A percentile compares a stretch with the other conserved stretches of the same genome.
phyloP scores from a whole-genome alignment of 257 asterid genomes.

The Penstemon eatonii region DNA sequence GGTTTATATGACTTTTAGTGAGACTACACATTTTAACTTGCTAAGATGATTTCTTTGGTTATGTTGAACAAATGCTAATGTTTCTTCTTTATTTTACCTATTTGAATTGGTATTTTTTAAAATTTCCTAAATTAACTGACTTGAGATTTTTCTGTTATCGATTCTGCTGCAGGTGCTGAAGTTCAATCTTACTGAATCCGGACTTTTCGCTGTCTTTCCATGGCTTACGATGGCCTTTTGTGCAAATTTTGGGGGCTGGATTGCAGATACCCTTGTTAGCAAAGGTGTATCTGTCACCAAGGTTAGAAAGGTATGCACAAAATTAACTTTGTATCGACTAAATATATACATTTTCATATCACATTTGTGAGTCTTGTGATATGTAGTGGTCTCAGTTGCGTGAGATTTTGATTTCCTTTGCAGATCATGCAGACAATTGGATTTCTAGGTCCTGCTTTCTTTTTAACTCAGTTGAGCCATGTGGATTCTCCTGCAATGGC shows the following conservation, averaged over 20 bases:
- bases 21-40: not conserved
- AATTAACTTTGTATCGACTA: conserved; percentile 8
- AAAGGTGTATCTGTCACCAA: conserved; percentile 75
- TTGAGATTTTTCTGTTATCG: conserved; percentile 18
- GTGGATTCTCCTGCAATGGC: conserved; percentile 89
- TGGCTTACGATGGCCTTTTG: conserved; percentile 92
- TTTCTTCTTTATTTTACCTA: not conserved
- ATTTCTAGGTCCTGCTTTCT: conserved; percentile 92
- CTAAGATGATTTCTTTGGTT: not conserved
- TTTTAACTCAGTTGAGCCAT: conserved; percentile 89
- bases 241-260: conserved; percentile 92
- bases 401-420: conserved; percentile 16
- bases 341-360: not conserved
- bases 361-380: too few species aligned
- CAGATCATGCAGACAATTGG: conserved; percentile 94
- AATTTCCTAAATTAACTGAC: not conserved
- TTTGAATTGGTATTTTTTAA: not conserved
- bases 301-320: conserved; percentile 68
- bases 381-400: not conserved
- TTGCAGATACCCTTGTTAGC: conserved; percentile 85
- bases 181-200: conserved; percentile 78
- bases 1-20: not conserved
- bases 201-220: conserved; percentile 71
- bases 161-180: conserved; percentile 69
- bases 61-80: not conserved